Conservation (phyloP, 768 basidiomycete genomes). For the Boletellus emodensis region DNA sequence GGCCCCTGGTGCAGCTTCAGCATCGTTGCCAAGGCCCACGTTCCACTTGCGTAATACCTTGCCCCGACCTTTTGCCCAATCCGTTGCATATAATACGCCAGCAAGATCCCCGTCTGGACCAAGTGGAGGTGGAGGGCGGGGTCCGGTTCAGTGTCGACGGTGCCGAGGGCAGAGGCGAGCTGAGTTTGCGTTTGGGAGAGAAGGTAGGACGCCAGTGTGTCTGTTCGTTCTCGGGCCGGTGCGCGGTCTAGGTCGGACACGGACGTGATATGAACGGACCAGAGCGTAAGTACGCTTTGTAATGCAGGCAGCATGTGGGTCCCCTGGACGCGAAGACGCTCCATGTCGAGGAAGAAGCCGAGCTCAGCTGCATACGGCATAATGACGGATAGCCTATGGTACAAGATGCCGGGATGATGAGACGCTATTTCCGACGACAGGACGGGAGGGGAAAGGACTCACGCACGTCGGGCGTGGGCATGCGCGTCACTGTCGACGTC, state of each 20-base stretch:
- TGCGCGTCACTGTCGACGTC: background rate
- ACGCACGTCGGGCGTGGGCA: conserved; percentile 10
- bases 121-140: conserved; percentile 46
- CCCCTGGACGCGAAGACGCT: conserved; percentile 42
- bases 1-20: conserved; percentile 41
- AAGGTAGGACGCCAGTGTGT: conserved; percentile 26
- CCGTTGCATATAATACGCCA: conserved; percentile 62
- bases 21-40: conserved; percentile 44
- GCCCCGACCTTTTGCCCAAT: conserved; percentile 58
- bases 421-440: background rate
- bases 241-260: conserved; percentile 34
- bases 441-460: background rate
- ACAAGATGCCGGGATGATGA: background rate
- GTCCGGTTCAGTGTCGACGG: conserved; percentile 28
- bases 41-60: conserved; percentile 49
- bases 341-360: conserved; percentile 60
- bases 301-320: conserved; percentile 46
- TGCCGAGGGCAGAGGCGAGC: conserved; percentile 41
- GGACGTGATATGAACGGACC: conserved; percentile 48
- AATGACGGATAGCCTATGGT: conserved; percentile 35
- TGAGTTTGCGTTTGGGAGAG: conserved; percentile 48
- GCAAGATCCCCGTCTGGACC: conserved; percentile 59
- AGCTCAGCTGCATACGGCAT: conserved; percentile 53
- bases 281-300: conserved; percentile 47
- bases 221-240: conserved; percentile 12